Evolutionary conservation across 2,329 filamentous ascomycete species (phyloP).

Genomic region (Sarocladiaceae sp.): DNA sequence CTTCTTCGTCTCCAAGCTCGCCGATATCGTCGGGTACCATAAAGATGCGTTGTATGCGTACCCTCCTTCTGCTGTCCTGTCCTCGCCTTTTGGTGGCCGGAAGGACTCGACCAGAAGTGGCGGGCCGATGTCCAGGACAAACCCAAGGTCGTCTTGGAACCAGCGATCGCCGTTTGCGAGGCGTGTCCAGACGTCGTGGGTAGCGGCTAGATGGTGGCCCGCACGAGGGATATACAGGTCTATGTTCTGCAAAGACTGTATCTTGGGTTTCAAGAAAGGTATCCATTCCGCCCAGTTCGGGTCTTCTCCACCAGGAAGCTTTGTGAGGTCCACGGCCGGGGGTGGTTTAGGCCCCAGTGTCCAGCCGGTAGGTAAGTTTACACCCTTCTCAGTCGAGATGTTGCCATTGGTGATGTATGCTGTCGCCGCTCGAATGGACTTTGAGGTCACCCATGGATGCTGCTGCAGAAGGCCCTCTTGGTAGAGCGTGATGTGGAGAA

Average conservation of each 20-base stretch:
- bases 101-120: conserved; percentile 57
- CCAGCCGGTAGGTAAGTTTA: conserved; percentile 23
- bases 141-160: conserved; percentile 58
- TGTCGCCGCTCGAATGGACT: conserved; percentile 24
- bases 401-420: conserved; percentile 34
- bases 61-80: conserved; percentile 14
- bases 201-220: conserved; percentile 10
- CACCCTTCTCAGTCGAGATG: conserved; percentile 24
- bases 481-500: conserved; percentile 35
- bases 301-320: conserved; percentile 19
- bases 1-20: conserved; percentile 72
- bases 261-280: conserved; percentile 13
- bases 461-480: conserved; percentile 27
- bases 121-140: conserved; percentile 58
- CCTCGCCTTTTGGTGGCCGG: conserved; percentile 21
- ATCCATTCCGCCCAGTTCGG: conserved; percentile 25
- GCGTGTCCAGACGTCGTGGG: conserved; percentile 49
- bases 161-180: conserved; percentile 54
- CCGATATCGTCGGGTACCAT: conserved; percentile 71
- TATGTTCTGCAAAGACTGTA: conserved; percentile 18
- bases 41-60: conserved; percentile 30
- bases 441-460: conserved; percentile 28
- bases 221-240: conserved; percentile 23
- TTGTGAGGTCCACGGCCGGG: conserved; percentile 19
- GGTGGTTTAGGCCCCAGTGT: conserved; percentile 13